Conservation (phyloP, 1,284 basidiomycete genomes). For the Ceratobasidium sp. region DNA sequence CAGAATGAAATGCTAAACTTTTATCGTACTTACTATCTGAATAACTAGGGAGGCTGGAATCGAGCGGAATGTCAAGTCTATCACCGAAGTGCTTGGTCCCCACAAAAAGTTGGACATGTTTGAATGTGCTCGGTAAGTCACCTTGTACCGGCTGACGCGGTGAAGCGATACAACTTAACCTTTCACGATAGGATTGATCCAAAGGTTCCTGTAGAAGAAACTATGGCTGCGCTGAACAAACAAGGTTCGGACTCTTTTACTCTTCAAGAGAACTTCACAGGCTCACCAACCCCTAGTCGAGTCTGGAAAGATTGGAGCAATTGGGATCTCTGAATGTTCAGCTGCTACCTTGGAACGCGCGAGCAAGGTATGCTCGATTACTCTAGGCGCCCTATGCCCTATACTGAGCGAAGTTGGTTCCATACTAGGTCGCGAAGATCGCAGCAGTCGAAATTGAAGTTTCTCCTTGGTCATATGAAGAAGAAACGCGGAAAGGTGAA, state of each 20-base stretch:
- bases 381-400: too few relatives aligned
- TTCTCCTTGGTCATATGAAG: constrained; percentile 65
- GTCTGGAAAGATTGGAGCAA: constrained; percentile 50
- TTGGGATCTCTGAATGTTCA: constrained; percentile 48
- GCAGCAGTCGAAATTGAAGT: constrained; percentile 68
- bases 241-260: background rate
- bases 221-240: constrained; percentile 46
- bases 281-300: constrained; percentile 21
- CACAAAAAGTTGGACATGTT: constrained; percentile 49
- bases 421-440: constrained; percentile 62
- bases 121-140: constrained; percentile 44
- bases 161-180: too few relatives aligned
- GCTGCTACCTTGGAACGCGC: constrained; percentile 48
- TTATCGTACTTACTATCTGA: background rate
- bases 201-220: constrained; percentile 47
- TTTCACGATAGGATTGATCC: constrained; percentile 40
- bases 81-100: constrained; percentile 42
- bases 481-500: constrained; percentile 60
- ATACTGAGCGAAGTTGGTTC: background rate
- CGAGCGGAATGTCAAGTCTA: constrained; percentile 45
- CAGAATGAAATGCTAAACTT: too few relatives aligned
- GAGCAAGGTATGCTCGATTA: constrained; percentile 36
- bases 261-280: background rate
- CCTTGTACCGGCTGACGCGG: too few relatives aligned
- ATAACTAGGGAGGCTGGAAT: background rate